These are phyloP conservation scores for Bidens hawaiensis DNA, from an alignment of 140 eudicot species.

Conservation along the genomic window DNA sequence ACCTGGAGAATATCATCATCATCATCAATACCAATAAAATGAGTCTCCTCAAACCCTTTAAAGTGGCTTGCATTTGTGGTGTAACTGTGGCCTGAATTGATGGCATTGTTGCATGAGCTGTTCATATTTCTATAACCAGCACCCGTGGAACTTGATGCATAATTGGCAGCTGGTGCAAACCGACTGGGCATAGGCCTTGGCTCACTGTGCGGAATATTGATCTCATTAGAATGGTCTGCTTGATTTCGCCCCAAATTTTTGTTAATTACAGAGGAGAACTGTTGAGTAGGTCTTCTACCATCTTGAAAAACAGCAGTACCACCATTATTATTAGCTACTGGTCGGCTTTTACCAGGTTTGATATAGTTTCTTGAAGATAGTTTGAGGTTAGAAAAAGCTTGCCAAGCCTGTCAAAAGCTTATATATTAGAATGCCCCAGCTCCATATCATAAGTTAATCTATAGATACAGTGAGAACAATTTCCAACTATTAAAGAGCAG, in stretches of 20 bases:
- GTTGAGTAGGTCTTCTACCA: constrained; percentile 36
- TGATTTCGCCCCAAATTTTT: constrained; percentile 24
- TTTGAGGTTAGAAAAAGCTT: constrained; percentile 64
- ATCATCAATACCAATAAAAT: constrained; percentile 49
- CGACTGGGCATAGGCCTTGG: constrained; percentile 22
- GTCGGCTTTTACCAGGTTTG: constrained; percentile 75
- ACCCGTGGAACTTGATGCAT: constrained; percentile 26
- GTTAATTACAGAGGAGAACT: constrained; percentile 26
- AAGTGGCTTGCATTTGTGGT: constrained; percentile 27
- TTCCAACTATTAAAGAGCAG: constrained; percentile 8
- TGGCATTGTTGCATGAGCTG: constrained; percentile 27
- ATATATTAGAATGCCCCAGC: constrained; percentile 5
- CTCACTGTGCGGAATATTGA: constrained; percentile 22
- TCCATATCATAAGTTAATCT: not conserved
- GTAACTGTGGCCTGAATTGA: constrained; percentile 23
- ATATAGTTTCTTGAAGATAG: constrained; percentile 57
- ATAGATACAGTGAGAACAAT: not conserved
- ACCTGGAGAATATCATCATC: constrained; percentile 95
- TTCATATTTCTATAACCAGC: constrained; percentile 31
- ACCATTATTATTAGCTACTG: constrained; percentile 38
- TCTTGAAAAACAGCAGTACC: constrained; percentile 31
- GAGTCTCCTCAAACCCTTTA: constrained; percentile 33
- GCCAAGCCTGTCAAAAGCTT: constrained; percentile 70
- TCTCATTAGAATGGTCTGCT: constrained; percentile 22
- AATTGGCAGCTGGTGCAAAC: constrained; percentile 22